Percentiles rank a stretch among this genome's conserved stretches.
phyloP scores from a whole-genome alignment of 1,284 basidiomycete genomes.

The Apiotrichum gracile region DNA sequence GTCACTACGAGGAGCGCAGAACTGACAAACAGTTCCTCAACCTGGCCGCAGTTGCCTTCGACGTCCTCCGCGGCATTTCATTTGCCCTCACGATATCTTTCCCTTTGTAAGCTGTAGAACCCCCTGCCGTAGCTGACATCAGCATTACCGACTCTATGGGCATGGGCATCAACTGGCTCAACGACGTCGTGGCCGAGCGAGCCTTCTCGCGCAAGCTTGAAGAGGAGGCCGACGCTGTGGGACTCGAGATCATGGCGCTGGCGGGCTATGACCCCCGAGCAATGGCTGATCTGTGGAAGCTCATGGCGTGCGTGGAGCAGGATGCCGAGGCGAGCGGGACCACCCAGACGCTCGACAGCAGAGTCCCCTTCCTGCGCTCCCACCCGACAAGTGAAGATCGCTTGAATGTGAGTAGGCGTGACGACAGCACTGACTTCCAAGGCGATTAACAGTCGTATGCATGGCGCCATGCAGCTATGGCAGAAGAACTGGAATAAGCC shows the following conservation, averaged over 20 bases:
- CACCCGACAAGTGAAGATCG: constrained; percentile 51
- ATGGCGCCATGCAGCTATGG: constrained; percentile 45
- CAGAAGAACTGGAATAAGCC: constrained; percentile 4
- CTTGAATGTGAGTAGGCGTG: constrained; percentile 31
- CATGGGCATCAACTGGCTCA: constrained; percentile 50
- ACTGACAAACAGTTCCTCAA: constrained; percentile 47
- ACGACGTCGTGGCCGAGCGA: constrained; percentile 50
- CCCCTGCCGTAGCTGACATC: not conserved
- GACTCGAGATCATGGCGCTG: constrained; percentile 50
- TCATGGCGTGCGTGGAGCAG: constrained; percentile 50
- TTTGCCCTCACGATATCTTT: constrained; percentile 53
- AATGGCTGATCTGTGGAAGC: constrained; percentile 50
- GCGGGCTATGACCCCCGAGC: constrained; percentile 52
- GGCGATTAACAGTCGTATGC: constrained; percentile 43
- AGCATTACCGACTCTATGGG: constrained; percentile 51
- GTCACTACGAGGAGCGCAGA: constrained; percentile 3
- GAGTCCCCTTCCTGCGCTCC: constrained; percentile 48
- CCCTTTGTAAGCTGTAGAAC: constrained; percentile 36
- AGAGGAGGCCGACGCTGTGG: constrained; percentile 52
- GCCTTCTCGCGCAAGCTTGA: constrained; percentile 53
- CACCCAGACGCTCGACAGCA: constrained; percentile 32
- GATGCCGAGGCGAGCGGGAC: constrained; percentile 42
- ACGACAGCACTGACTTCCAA: not conserved
- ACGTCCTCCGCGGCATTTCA: constrained; percentile 51
- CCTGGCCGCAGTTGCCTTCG: constrained; percentile 51